Evolutionary conservation across 2,329 filamentous ascomycete species (phyloP), one percentile per base, ranked within the genome.

Genomic region (Hypoxylon sp.): DNA sequence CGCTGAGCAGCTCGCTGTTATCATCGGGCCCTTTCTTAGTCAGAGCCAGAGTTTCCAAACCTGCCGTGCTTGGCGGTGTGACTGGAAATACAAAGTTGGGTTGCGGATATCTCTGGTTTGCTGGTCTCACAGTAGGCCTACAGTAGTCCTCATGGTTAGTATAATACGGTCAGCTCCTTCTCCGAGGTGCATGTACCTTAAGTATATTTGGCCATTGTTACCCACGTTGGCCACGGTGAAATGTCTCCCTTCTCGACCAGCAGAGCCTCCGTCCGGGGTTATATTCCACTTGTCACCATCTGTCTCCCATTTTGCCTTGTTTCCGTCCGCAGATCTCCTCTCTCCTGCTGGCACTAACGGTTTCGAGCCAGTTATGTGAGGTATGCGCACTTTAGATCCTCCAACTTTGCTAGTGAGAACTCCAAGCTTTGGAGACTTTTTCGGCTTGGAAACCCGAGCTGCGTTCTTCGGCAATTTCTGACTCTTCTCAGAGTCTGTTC

Each of bases 151-250:
- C 61, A 60, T 56, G 41, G 59, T 74, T 62, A 74, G 72, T 55
- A 72, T 55, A 27, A 11, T 25, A 45, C 11, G 2, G 52, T 37
- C 37, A 34, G 46, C 58, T 60, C 47, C 55, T 52, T 30, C 61
- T 70, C 27, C 27, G 14, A 52, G 30, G n/a, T 43, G 25, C 78
- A 71, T 86, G 75, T 88, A 94, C 91, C 91, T 91, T 71, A 95
- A 77, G 78, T 93, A 95, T 78, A 95, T 92, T 76, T 90, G 89
- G 39, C 92, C 92, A 79, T 94, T 93, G 76, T 93, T 92, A 23
- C 91, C 91, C 64, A 95, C 91, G 77, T 94, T 94, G 53, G 90
- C 88, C 58, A 95, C 92, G 1, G 91, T 89, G 76, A 95, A 94
- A 74, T 92, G 89, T 58, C 90, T 86, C 51, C 88, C 90, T 75